phyloP scores from a whole-genome alignment of 192 early-diverging fungal genomes.

The Coemansia sp. region DNA sequence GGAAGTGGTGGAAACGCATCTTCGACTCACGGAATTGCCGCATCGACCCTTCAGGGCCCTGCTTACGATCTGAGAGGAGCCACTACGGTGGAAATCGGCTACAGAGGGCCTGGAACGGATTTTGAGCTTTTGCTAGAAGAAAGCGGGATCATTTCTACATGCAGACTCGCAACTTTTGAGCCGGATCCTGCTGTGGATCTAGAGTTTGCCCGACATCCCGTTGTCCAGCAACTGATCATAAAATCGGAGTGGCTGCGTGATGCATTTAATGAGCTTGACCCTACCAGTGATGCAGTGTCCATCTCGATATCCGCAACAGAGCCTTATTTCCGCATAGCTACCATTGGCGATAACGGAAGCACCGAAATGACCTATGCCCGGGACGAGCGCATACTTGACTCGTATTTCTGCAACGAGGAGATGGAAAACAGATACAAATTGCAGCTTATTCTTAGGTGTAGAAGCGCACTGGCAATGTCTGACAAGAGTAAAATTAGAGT shows the following conservation, averaged over 20 bases:
- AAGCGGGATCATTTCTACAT: slow-evolving; percentile 56
- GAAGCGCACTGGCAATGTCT: slow-evolving; percentile 56
- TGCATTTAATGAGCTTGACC: slow-evolving; percentile 62
- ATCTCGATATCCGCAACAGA: slow-evolving; percentile 44
- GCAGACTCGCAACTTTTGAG: slow-evolving; percentile 56
- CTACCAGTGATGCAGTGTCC: slow-evolving; percentile 53
- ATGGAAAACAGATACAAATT: slow-evolving; percentile 52
- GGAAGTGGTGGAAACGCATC: slow-evolving; percentile 2
- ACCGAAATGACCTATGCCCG: slow-evolving; percentile 61
- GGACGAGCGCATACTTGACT: slow-evolving; percentile 57
- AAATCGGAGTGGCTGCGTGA: slow-evolving; percentile 58
- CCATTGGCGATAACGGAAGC: slow-evolving; percentile 54
- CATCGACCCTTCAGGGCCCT: slow-evolving; percentile 1
- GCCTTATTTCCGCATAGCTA: slow-evolving; percentile 58
- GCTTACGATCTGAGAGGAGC: slow-evolving; percentile 33
- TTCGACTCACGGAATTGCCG: neutral
- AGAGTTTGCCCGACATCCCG: slow-evolving; percentile 35
- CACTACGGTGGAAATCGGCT: slow-evolving; percentile 40
- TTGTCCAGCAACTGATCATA: slow-evolving; percentile 59
- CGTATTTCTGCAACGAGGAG: slow-evolving; percentile 56
- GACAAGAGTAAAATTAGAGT: slow-evolving; percentile 59
- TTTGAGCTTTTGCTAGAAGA: slow-evolving; percentile 61
- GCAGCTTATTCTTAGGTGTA: slow-evolving; percentile 45
- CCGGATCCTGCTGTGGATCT: slow-evolving; percentile 49
- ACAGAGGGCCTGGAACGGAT: slow-evolving; percentile 41